Evolutionary conservation across 208 protist species (phyloP), one percentile per base, ranked within the genome.

Genomic region (Acanthamoeba castellanii): DNA sequence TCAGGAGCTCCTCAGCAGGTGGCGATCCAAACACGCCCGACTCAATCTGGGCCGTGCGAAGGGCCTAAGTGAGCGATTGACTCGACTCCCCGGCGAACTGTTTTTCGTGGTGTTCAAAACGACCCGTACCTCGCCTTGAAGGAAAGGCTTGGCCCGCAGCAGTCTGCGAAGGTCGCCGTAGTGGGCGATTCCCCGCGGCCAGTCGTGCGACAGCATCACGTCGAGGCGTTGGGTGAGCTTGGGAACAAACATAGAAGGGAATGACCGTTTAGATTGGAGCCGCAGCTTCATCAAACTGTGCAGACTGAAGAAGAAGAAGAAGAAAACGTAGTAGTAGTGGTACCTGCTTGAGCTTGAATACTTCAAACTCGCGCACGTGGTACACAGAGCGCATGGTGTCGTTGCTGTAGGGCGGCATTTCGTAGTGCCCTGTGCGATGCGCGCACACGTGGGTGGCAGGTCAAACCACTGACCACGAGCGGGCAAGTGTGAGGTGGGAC

Each of bases 141-240:
- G 32, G 89, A 94, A 95, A 37, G 95, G 81, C 68, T 97, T 97
- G 13, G 52, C 55, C 27, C 95, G 91, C 14, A 98, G 82, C 22
- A 98, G 91, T 20, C 20, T 50, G 20, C 88, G 3, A n/a, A 34
- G 89, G 95, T 98, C 88, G 72, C 97, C 97, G 59, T 97, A 64
- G 20, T 76, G 27, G 25, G 94, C 94, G 70, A 98, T 96, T 37
- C 93, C 95, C 11, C 18, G 47, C 27, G 98, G 98, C 98, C 98
- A 98, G 93, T 98, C 98, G 89, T 98, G 98, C 13, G 97, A 97
- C 7, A 98, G 81, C 22, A 98, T 90, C 42, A 98, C 93, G 74
- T 98, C 97, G 0, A 98, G 6, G 45, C 57, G 18, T 74, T 32
- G 47, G 18, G 13, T 30, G n/a, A 88, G 81, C 57, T 47, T 16